These are phyloP conservation scores for Fagus crenata DNA, from an alignment of 306 rosid genomes.

Conservation along the genomic window DNA sequence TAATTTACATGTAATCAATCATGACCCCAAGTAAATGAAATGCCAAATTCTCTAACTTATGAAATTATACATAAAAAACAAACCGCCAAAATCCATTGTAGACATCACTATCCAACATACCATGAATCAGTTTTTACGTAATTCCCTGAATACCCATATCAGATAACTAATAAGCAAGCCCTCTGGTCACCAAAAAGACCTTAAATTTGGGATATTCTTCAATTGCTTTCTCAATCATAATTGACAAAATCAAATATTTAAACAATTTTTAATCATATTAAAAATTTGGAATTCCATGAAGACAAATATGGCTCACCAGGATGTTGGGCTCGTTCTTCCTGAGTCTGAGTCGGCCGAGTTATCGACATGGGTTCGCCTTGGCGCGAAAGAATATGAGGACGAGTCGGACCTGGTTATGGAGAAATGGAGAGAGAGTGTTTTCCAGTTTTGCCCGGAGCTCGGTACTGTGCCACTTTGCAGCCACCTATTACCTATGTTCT, in stretches of 20 bases:
- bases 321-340: slow-evolving; percentile 1
- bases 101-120: neutral
- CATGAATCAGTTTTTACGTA: neutral
- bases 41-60: neutral
- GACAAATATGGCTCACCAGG: slow-evolving; percentile 28
- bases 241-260: neutral
- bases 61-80: neutral
- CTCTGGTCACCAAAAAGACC: neutral
- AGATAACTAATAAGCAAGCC: neutral
- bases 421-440: neutral
- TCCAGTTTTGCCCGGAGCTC: neutral
- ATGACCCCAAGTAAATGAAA: neutral
- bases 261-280: neutral
- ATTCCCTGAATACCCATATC: slow-evolving; percentile 1
- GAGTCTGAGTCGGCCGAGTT: slow-evolving; percentile 20
- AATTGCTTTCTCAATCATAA: neutral
- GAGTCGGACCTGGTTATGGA: neutral
- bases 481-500: too few relatives aligned
- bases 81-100: neutral
- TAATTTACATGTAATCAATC: neutral
- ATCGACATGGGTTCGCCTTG: slow-evolving; percentile 17
- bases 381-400: slow-evolving; percentile 1
- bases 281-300: neutral
- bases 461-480: too few relatives aligned
- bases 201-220: neutral